phyloP scores from a whole-genome alignment of 2,329 filamentous ascomycete genomes.

The Aspergillus oerlinghausenensis region DNA sequence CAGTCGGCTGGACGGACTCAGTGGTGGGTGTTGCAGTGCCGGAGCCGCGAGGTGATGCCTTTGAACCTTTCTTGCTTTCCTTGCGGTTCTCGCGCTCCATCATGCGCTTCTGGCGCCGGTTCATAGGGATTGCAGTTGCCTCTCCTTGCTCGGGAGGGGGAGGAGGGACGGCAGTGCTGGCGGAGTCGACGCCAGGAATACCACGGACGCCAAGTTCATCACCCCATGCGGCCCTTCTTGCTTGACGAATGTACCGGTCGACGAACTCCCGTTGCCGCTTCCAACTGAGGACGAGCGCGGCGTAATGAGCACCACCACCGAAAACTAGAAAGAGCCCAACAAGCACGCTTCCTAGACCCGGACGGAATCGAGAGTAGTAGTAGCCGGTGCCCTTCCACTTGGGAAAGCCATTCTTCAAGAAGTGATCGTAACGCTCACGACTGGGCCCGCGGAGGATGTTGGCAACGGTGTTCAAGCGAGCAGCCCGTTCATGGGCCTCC shows the following conservation, averaged over 20 bases:
- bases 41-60: slow-evolving; percentile 29
- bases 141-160: slow-evolving; percentile 47
- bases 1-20: slow-evolving; percentile 58
- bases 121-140: slow-evolving; percentile 58
- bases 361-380: slow-evolving; percentile 93
- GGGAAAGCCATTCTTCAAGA: slow-evolving; percentile 87
- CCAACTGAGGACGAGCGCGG: slow-evolving; percentile 79
- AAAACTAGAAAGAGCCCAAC: slow-evolving; percentile 74
- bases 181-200: slow-evolving; percentile 61
- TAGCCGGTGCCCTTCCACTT: slow-evolving; percentile 96
- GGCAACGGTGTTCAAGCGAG: slow-evolving; percentile 76
- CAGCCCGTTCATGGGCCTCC: slow-evolving; percentile 75
- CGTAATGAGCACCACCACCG: slow-evolving; percentile 83
- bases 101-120: slow-evolving; percentile 80
- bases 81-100: slow-evolving; percentile 75
- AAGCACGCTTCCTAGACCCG: slow-evolving; percentile 80
- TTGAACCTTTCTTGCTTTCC: slow-evolving; percentile 54
- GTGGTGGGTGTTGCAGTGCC: slow-evolving; percentile 51
- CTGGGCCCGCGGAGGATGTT: slow-evolving; percentile 77
- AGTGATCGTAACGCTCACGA: slow-evolving; percentile 90
- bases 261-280: slow-evolving; percentile 89
- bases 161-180: slow-evolving; percentile 32
- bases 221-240: slow-evolving; percentile 83
- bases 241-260: slow-evolving; percentile 84
- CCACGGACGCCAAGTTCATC: slow-evolving; percentile 63